phyloP scores from a whole-genome alignment of 148 eudicot genomes.

The Dysphania ambrosioides region DNA sequence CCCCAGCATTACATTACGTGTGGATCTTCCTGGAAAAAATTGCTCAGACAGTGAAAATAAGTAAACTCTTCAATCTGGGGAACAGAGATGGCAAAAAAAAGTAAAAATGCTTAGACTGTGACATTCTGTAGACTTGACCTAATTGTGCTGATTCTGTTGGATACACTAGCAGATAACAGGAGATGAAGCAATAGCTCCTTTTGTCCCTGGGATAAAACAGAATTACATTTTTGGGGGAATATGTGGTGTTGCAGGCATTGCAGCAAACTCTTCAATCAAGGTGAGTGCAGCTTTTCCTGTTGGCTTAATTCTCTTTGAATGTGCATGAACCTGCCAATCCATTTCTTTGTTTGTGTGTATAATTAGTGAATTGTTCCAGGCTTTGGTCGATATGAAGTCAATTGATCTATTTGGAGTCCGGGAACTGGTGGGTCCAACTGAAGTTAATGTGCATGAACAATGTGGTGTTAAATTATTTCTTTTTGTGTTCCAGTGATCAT shows the following conservation, averaged over 20 bases:
- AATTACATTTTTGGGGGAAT: slow-evolving; percentile 94
- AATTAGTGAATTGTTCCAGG: slow-evolving; percentile 42
- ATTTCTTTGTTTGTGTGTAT: slow-evolving; percentile 16
- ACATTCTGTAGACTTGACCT: not conserved
- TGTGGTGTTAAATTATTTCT: not conserved
- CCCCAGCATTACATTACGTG: not conserved
- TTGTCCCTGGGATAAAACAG: slow-evolving; percentile 69
- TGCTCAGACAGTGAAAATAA: not conserved
- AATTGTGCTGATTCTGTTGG: slow-evolving; percentile 20
- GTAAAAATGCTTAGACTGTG: not conserved
- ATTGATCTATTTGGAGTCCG: slow-evolving; percentile 97
- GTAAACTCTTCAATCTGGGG: no score
- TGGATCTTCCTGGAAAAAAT: not conserved
- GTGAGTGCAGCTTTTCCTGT: slow-evolving; percentile 32
- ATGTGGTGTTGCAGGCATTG: slow-evolving; percentile 77
- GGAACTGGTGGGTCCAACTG: slow-evolving; percentile 67
- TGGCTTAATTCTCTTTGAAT: not conserved
- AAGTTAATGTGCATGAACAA: not conserved
- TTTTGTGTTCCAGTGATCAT: not conserved
- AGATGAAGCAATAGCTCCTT: slow-evolving; percentile 95
- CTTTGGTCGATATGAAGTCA: slow-evolving; percentile 82
- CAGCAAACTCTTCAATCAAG: slow-evolving; percentile 84
- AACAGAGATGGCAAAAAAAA: not conserved
- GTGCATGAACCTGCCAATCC: slow-evolving; percentile 1
- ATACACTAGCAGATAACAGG: slow-evolving; percentile 63